phyloP scores from a whole-genome alignment of 139 green algal genomes.

The Chlorella vulgaris region DNA sequence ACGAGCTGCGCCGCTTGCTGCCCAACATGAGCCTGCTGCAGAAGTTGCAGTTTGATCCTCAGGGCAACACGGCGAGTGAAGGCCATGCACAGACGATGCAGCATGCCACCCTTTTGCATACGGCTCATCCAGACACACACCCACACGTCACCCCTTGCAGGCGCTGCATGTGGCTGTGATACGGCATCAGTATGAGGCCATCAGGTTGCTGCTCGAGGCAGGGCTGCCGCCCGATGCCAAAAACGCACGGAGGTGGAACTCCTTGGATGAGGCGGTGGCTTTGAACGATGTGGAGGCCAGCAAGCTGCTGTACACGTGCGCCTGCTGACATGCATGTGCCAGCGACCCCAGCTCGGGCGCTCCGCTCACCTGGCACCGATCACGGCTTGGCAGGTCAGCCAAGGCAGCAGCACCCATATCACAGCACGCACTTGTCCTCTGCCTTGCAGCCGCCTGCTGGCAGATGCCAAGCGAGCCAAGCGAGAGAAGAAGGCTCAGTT shows the following conservation, averaged over 20 bases:
- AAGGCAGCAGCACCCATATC: no score
- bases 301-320: slow-evolving; percentile 38
- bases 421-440: no score
- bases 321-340: no score
- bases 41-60: slow-evolving; percentile 47
- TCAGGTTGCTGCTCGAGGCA: slow-evolving; percentile 52
- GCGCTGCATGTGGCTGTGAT: slow-evolving; percentile 73
- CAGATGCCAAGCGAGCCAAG: slow-evolving; percentile 42
- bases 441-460: slow-evolving; percentile 27
- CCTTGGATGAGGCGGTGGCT: slow-evolving; percentile 73
- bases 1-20: slow-evolving; percentile 35
- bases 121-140: neutral
- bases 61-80: slow-evolving; percentile 68
- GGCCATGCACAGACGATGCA: neutral
- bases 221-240: slow-evolving; percentile 43
- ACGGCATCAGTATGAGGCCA: slow-evolving; percentile 28
- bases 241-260: slow-evolving; percentile 61
- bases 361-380: no score
- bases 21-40: slow-evolving; percentile 7
- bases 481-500: slow-evolving; percentile 61
- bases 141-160: slow-evolving; percentile 26
- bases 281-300: slow-evolving; percentile 40
- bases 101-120: no score
- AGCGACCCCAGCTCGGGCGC: no score
- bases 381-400: no score